phyloP scores from a whole-genome alignment of 306 rosid species.

The Casuarina glauca region DNA sequence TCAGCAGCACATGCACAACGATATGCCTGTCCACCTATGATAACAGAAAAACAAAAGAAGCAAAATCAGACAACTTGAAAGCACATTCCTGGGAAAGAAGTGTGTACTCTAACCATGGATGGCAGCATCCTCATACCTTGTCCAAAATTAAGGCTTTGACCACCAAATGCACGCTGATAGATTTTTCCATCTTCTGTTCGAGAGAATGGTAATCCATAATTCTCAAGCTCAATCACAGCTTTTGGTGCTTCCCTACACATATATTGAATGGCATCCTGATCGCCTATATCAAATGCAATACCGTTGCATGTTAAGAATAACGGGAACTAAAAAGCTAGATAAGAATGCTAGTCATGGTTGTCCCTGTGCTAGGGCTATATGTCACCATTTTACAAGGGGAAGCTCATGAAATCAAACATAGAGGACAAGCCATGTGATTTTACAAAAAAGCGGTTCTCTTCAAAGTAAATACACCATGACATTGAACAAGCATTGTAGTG shows the following conservation, averaged over 20 bases:
- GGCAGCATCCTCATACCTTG: slow-evolving; percentile 50
- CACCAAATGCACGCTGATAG: slow-evolving; percentile 97
- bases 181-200: slow-evolving; percentile 86
- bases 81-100: slow-evolving; percentile 2
- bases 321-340: slow-evolving; percentile 2
- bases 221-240: slow-evolving; percentile 90
- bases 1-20: slow-evolving; percentile 99
- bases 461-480: slow-evolving; percentile 19
- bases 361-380: neutral
- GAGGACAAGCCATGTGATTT: slow-evolving; percentile 12
- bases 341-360: neutral
- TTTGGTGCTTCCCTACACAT: slow-evolving; percentile 97
- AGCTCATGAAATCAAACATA: neutral
- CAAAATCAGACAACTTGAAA: slow-evolving; percentile 25
- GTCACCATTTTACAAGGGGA: neutral
- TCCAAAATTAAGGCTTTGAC: slow-evolving; percentile 93
- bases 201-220: slow-evolving; percentile 89
- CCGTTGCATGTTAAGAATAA: slow-evolving; percentile 25
- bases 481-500: neutral
- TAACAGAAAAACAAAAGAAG: slow-evolving; percentile 27
- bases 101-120: slow-evolving; percentile 14
- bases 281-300: slow-evolving; percentile 51
- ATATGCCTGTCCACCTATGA: slow-evolving; percentile 85
- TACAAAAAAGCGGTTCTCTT: slow-evolving; percentile 2
- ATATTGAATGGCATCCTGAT: slow-evolving; percentile 96